Evolutionary conservation across 2,329 filamentous ascomycete genomes (phyloP), one percentile per base, ranked within the genome.

Genomic region (Nannizzia gypsea): DNA sequence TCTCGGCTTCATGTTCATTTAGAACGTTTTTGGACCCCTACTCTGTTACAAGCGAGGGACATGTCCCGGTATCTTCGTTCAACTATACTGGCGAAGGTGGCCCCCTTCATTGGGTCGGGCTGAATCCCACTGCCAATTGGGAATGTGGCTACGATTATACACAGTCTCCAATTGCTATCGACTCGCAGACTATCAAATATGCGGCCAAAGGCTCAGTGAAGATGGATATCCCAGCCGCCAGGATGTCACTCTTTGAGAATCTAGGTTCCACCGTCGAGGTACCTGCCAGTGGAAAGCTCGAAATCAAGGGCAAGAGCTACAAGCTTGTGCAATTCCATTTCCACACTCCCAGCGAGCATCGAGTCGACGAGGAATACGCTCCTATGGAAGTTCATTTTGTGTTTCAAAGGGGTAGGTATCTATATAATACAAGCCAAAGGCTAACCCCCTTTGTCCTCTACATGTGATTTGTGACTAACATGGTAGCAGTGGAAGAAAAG

Each of bases 321-420:
- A 66, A 64, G 0, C 72, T 83, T 11, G 71, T 71, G 54, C 81
- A 84, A 64, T 83, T 83, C 71, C 82, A 84, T 69, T 81, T 84
- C 71, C 82, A 84, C 66, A 80, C 80, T 0, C 81, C 82, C 0
- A 80, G 79, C 46, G 82, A 85, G 73, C 82, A 85, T 65, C 75
- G 77, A 54, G 72, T 83, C 60, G 68, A 72, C 59, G 71, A 73
- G 17, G 76, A 79, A 63, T 74, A 75, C 66, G 77, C 72, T 64
- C 76, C 66, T 69, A 73, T 81, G 75, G 80, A 81, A 69, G 76
- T 78, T 70, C 83, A 85, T 72, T 81, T 84, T 75, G 82, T 85
- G 11, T 54, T 54, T 42, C 83, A 81, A 67, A 73, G n/a, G 13
- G 71, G 48, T 54, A 54, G 34, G 48, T 31, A 15, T 1, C 26